A percentile compares a stretch with the other conserved stretches of the same genome.
Evolutionary conservation across 2,329 filamentous ascomycete species (phyloP).

Genomic region (Stemphylium vesicarium): DNA sequence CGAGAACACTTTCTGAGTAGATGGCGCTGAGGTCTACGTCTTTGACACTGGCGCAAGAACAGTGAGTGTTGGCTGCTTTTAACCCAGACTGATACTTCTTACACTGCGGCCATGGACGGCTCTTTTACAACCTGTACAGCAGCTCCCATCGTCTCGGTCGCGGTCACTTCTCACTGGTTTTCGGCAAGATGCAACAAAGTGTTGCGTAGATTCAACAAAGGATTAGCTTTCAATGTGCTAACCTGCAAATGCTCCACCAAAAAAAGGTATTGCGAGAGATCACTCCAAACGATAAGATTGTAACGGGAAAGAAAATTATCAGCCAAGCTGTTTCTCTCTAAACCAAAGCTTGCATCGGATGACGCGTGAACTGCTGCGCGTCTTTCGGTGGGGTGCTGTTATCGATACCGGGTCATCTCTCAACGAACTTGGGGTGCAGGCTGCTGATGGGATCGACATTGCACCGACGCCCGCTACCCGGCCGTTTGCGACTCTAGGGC

Average conservation of each 20-base stretch:
- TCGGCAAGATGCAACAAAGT: neutral
- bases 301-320: neutral
- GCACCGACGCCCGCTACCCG: slow-evolving; percentile 31
- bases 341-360: neutral
- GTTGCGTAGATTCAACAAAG: too few species aligned
- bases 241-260: neutral
- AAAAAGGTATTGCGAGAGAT: neutral
- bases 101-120: slow-evolving; percentile 13
- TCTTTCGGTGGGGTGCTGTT: slow-evolving; percentile 12
- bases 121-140: neutral
- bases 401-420: slow-evolving; percentile 32
- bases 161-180: neutral
- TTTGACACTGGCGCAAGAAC: slow-evolving; percentile 23
- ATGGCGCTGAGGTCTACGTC: slow-evolving; percentile 36
- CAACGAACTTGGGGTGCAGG: slow-evolving; percentile 15
- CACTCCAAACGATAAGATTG: neutral
- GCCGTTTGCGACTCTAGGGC: slow-evolving; percentile 2
- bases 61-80: neutral
- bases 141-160: slow-evolving; percentile 8
- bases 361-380: slow-evolving; percentile 5
- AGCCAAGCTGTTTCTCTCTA: slow-evolving; percentile 4
- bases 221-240: neutral
- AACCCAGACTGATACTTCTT: neutral
- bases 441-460: slow-evolving; percentile 34
- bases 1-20: slow-evolving; percentile 38